Base-by-base conservation (phyloP, 495 filamentous ascomycete species). In the Penicillium roqueforti region DNA sequence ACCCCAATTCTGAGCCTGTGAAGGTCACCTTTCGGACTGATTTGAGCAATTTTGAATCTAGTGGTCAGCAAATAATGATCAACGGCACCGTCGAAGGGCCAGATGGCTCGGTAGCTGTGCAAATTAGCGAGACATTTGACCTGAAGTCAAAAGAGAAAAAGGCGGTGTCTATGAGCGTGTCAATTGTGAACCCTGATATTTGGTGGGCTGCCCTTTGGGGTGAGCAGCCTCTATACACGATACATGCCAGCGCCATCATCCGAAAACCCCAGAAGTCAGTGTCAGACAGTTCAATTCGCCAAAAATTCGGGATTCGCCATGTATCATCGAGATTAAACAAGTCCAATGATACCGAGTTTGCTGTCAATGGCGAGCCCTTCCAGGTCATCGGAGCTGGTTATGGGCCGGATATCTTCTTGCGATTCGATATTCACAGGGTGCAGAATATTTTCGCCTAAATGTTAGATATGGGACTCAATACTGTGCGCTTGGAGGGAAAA, bases 151-250 rank as follows among this genome's bases (percentile, higher is more conserved):
- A 67, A 1, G 62, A 67, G 22, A 72, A 74, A 10, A 63, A 72
- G 3, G 72, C 69, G 4, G 55, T 80, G 1, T 59, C 64, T 1
- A 59, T 74, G 1, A 65, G 65, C 4, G 57, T 76, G 3, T 29
- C 77, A 14, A 68, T 83, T 0, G 47, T 68, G 3, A 72, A 81
- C 23, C 84, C 88, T 2, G 66, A 79, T 18, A 74, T 93, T 19
- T 95, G 90, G 90, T 91, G 85, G 71, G 88, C 90, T 13, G 71
- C 80, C n/a, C 69, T 78, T 6, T 91, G 90, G 74, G 90, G 90
- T 25, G 66, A 78, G 47, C 89, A 92, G 56, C 84, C 85, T 0
- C 69, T 92, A 10, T 93, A 92, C 62, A 76, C 63, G 62, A 42
- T 82, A 66, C 48, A 67, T 4, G 47, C 81, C 6, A 71, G 70